Base-by-base conservation (phyloP, 345 rosid species). In the Eutrema heterophyllum region DNA sequence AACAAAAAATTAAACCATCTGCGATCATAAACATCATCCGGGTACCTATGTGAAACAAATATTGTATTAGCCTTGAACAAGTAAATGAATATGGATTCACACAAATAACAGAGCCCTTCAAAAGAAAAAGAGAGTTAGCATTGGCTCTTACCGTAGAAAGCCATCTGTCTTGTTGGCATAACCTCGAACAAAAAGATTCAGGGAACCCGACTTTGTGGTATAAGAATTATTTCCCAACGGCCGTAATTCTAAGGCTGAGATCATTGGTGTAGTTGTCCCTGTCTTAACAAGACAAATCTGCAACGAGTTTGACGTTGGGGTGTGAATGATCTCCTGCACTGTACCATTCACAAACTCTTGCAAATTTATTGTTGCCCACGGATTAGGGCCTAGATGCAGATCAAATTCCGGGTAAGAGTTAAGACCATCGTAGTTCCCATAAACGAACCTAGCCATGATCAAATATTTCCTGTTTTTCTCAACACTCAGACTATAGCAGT, bases 211-310 rank as follows among this genome's bases (percentile, higher is more conserved):
- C 66, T 60, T 0, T 0, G 70, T 64, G 36, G 0, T 1, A 26
- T 73, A 74, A 41, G 52, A 43, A 9, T 41, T 38, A 63, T 43
- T 71, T 1, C 33, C 58, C 51, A 83, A 5, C 2, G 45, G 79
- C 79, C 91, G 71, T 4, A 84, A 5, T 4, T 89, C 88, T 41
- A 87, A 63, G 7, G 81, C 44, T 1, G 87, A 81, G 18, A 86
- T 74, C 35, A 86, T 60, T 2, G 89, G 88, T n/a, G 76, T 54
- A 7, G 86, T 83, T 0, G 2, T 4, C 27, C 54, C 71, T 5
- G 70, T 69, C 63, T 87, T 86, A 15, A 84, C 86, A 4, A 84
- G 81, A 73, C 89, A 89, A 14, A 88, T 26, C 55, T 79, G 67
- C n/a, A 84, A 44, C 11, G 69, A 50, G 14, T 79, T 64, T 16